phyloP scores from a whole-genome alignment of 768 basidiomycete species.

The Exsudoporus frostii region DNA sequence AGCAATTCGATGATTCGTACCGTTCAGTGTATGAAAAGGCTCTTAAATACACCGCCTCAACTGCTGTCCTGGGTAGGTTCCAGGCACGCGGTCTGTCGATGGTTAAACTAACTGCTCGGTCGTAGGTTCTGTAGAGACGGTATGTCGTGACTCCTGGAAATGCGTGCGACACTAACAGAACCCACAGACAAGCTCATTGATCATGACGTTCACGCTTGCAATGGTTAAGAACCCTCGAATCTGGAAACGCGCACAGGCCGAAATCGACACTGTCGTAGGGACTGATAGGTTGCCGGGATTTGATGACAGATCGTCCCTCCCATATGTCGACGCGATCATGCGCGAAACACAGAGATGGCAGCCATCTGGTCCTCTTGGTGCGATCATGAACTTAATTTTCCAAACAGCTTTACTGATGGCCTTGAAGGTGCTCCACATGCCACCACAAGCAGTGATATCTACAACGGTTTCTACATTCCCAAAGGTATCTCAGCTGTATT shows the following conservation, averaged over 20 bases:
- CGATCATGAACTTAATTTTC: not conserved
- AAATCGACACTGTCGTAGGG: conserved; percentile 9
- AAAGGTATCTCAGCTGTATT: conserved; percentile 30
- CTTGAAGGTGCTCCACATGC: conserved; percentile 16
- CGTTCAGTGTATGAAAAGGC: conserved; percentile 12
- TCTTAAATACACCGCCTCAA: conserved; percentile 11
- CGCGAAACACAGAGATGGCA: conserved; percentile 12
- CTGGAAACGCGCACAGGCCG: conserved; percentile 9
- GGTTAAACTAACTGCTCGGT: not conserved
- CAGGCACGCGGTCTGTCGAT: too few relatives aligned
- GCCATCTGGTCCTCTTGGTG: conserved; percentile 7
- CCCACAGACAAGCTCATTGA: not conserved
- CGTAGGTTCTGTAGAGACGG: conserved; percentile 15
- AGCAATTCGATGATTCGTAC: conserved; percentile 1
- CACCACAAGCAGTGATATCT: conserved; percentile 37
- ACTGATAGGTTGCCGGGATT: conserved; percentile 7
- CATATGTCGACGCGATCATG: conserved; percentile 12
- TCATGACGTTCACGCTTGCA: conserved; percentile 10
- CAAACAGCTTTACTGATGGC: not conserved
- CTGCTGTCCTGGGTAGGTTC: conserved; percentile 15
- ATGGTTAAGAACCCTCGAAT: conserved; percentile 12
- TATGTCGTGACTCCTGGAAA: not conserved
- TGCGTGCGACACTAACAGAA: not conserved
- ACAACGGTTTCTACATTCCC: conserved; percentile 49
- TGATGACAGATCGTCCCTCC: conserved; percentile 3